These are phyloP conservation scores for Pseudogymnoascus sp. DNA, from an alignment of 2,329 filamentous ascomycete genomes.

Conservation along the genomic window DNA sequence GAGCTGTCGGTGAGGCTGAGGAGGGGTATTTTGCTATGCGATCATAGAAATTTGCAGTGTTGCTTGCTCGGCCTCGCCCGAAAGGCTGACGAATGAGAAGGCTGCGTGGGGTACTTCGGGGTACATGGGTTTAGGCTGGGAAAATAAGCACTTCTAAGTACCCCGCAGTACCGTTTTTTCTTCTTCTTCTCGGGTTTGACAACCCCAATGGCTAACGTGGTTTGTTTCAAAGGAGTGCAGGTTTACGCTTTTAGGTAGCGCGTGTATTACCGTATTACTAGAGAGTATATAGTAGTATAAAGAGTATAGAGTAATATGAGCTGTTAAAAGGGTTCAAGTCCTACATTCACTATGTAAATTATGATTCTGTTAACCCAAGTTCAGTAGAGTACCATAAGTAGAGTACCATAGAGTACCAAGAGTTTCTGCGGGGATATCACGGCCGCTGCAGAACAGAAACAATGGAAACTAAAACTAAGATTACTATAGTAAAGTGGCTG, in stretches of 20 bases:
- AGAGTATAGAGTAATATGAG: not conserved
- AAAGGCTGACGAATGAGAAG: not conserved
- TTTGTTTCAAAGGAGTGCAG: not conserved
- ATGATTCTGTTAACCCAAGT: not conserved
- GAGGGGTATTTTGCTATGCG: not conserved
- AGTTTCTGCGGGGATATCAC: not conserved
- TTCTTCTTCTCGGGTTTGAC: not conserved
- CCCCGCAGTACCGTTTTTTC: not conserved
- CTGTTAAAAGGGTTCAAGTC: not conserved
- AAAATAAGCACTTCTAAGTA: not conserved
- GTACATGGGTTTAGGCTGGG: not conserved
- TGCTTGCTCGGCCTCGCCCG: not conserved
- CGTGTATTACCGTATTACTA: not conserved
- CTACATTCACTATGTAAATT: not conserved
- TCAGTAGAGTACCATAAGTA: not conserved
- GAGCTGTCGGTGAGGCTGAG: not conserved
- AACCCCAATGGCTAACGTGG: no score
- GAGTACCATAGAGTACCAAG: not conserved
- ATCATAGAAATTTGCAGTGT: constrained; percentile 2
- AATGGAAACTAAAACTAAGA: no score
- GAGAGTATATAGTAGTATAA: no score
- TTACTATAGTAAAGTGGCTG: no score
- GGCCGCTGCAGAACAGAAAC: no score
- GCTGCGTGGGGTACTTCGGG: not conserved
- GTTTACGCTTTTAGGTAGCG: not conserved